A percentile compares a stretch with the other conserved stretches of the same genome.
Conservation (phyloP, 495 filamentous ascomycete genomes). For the Aspergillus haitiensis region DNA sequence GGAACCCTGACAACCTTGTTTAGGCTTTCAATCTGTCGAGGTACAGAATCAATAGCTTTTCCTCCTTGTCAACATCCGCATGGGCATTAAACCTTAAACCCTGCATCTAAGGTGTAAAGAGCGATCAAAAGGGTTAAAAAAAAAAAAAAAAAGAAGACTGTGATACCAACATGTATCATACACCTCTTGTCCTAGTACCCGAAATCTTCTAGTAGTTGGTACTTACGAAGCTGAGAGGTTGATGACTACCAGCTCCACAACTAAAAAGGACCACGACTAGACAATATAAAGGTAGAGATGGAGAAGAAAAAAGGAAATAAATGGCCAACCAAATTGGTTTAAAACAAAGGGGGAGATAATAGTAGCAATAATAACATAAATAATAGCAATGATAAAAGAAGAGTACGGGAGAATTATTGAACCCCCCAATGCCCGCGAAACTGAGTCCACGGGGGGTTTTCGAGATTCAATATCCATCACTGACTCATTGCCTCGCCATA, state of each 20-base stretch:
- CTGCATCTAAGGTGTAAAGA: too few relatives aligned
- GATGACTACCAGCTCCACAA: neutral
- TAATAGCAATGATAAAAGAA: neutral
- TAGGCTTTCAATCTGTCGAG: too few relatives aligned
- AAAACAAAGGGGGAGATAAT: neutral
- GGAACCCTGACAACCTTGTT: too few relatives aligned
- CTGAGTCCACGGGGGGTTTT: neutral
- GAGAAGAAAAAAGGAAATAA: too few relatives aligned
- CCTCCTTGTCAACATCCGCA: too few relatives aligned
- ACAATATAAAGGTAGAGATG: neutral
- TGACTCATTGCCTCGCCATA: slow-evolving; percentile 4
- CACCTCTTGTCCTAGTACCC: neutral
- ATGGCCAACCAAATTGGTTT: neutral
- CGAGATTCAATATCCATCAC: neutral
- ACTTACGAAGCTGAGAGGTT: too few relatives aligned
- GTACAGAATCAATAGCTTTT: too few relatives aligned
- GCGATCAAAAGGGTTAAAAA: neutral
- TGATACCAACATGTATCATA: neutral
- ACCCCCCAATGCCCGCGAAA: neutral
- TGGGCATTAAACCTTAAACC: too few relatives aligned
- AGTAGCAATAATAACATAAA: neutral
- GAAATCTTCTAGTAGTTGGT: neutral
- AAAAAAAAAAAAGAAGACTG: neutral
- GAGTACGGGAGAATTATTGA: neutral
- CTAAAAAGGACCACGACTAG: neutral